These are phyloP conservation scores for Notholithocarpus densiflorus DNA, from an alignment of 306 rosid genomes.

Conservation along the genomic window DNA sequence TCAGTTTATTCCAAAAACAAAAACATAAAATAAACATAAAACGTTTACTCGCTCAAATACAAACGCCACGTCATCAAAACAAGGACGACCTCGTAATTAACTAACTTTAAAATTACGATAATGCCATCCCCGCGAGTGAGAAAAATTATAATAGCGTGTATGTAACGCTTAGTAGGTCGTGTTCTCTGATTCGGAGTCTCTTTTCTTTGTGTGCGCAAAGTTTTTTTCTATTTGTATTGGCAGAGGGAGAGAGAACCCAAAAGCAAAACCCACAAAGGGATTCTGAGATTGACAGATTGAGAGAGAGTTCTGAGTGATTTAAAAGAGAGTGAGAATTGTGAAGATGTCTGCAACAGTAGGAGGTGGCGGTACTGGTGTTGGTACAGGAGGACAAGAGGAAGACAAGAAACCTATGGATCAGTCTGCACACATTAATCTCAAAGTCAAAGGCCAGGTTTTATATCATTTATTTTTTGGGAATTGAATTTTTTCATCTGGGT, in stretches of 20 bases:
- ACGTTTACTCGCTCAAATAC: neutral
- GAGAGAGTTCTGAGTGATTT: too few species aligned
- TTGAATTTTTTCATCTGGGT: neutral
- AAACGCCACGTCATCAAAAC: neutral
- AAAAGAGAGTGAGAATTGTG: neutral
- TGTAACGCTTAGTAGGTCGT: neutral
- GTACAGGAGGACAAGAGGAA: slow-evolving; percentile 43
- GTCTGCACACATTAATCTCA: slow-evolving; percentile 72
- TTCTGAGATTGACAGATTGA: neutral
- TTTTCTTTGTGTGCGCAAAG: too few species aligned
- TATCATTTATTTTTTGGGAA: neutral
- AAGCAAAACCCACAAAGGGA: neutral
- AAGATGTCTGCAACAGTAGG: slow-evolving; percentile 60
- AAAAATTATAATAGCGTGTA: neutral
- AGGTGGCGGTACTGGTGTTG: slow-evolving; percentile 25
- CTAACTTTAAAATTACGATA: neutral
- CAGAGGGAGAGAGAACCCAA: neutral
- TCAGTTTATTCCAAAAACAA: neutral
- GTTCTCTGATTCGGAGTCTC: neutral
- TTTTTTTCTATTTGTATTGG: neutral
- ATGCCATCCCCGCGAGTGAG: neutral
- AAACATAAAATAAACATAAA: neutral
- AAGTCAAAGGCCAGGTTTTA: slow-evolving; percentile 80
- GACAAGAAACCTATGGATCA: slow-evolving; percentile 72
- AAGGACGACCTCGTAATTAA: neutral